Base-by-base conservation (phyloP, 306 rosid species). In the Bauhinia variegata region DNA sequence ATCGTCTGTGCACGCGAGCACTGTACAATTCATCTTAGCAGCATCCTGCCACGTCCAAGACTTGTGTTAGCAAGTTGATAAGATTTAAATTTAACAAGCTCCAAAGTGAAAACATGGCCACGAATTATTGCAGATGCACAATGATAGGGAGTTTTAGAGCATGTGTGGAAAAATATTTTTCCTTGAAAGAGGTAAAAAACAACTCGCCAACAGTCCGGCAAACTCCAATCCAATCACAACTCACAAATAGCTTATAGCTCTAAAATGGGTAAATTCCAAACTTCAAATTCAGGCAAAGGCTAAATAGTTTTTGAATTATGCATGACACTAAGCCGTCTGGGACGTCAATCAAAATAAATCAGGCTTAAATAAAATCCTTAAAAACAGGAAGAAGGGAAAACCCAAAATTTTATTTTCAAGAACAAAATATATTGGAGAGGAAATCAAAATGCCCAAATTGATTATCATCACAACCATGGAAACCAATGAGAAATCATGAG, bases 1-100 rank as follows among this genome's bases (percentile, higher is more conserved):
- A 47, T 78, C 88, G 70, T 89, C 95, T 11, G 96, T 83, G 57
- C 83, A 71, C 28, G 89, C 95, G 82, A 89, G 60, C 63, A 83
- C 84, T 15, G 74, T 58, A 58, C 75, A 71, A 39, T 31, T 6
- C 15, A 41, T 71, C 67, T 62, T 79, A n/a, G 79, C 23, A 55
- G 78, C 55, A 55, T 68, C 89, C 92, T 89, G 48, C 48, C 72
- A 48, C n/a, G 52, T 43, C 58, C 33, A 30, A 47, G n/a, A 6
- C 37, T 8, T 47, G 3, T 5, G 6, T 39, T 16, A 31, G 30
- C 33, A 42, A 15, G 18, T 23, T 79, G 5, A 23, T 23, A 23
- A 1, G 28, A 23, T 23, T 23, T 23, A 33, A 34, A 51, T 14
- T 17, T 52, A 2, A 37, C 9, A 37, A 6, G 9, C 28, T 37